Percentiles rank a stretch among this genome's conserved stretches.
These are phyloP conservation scores for Myxozyma nipponensis DNA, from an alignment of 805 yeast species.

Conservation along the genomic window DNA sequence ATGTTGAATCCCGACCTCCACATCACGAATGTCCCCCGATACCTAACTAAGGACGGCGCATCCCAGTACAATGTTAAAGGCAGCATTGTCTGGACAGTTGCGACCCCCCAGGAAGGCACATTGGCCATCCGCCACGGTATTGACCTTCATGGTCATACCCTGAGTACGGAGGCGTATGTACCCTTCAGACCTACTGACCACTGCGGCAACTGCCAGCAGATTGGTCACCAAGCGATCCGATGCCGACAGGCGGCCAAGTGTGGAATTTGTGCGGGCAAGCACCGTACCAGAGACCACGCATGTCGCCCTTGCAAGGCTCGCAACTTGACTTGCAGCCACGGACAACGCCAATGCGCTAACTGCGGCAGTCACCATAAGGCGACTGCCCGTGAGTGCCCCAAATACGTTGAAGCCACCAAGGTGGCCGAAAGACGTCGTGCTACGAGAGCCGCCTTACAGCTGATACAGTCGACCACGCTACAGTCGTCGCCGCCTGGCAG, in stretches of 20 bases:
- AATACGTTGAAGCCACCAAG: too few species aligned
- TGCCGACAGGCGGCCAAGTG: neutral
- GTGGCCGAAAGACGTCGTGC: too few species aligned
- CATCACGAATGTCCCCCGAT: neutral
- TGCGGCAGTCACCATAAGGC: too few species aligned
- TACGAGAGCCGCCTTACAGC: too few species aligned
- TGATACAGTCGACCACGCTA: too few species aligned
- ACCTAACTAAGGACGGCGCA: neutral
- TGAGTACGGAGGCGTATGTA: neutral
- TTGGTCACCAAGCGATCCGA: neutral
- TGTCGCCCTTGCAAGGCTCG: too few species aligned
- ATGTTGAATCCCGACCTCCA: neutral
- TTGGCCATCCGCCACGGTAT: neutral
- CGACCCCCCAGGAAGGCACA: neutral
- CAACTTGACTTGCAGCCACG: too few species aligned
- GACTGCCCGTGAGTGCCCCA: too few species aligned
- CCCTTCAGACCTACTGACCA: neutral
- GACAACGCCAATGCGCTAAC: too few species aligned
- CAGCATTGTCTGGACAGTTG: neutral
- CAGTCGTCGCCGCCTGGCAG: too few species aligned
- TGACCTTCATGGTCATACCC: neutral
- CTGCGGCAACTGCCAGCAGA: neutral
- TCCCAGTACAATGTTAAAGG: neutral
- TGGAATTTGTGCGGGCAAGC: neutral
- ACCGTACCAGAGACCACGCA: neutral